These are phyloP conservation scores for Globisporangium nunn DNA, from an alignment of 352 stramenopile genomes.

Conservation along the genomic window DNA sequence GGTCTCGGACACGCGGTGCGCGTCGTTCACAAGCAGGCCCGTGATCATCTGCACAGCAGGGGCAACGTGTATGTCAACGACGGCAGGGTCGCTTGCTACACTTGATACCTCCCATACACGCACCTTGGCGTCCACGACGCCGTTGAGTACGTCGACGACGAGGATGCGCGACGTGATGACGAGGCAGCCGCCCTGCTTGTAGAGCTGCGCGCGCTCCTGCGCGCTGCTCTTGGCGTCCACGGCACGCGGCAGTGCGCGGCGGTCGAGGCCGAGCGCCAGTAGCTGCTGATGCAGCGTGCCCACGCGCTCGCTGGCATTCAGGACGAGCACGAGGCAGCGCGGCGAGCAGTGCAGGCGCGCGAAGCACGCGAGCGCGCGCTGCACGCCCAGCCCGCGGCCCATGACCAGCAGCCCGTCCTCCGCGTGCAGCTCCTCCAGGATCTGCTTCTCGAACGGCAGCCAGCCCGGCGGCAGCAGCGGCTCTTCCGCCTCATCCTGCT, in stretches of 20 bases:
- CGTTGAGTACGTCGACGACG: conserved; percentile 95
- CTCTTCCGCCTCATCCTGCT: background rate
- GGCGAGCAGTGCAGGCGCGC: conserved; percentile 86
- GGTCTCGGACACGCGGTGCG: conserved; percentile 90
- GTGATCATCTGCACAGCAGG: conserved; percentile 57
- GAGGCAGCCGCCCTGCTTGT: conserved; percentile 89
- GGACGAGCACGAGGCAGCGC: conserved; percentile 85
- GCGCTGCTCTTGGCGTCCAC: conserved; percentile 72
- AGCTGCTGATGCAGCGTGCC: conserved; percentile 69
- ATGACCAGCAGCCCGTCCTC: conserved; percentile 91
- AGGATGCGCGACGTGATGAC: conserved; percentile 96
- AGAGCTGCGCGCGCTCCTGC: conserved; percentile 80
- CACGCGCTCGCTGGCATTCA: conserved; percentile 90
- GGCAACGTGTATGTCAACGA: background rate
- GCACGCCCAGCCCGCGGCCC: conserved; percentile 87
- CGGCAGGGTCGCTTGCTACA: background rate
- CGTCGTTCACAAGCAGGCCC: conserved; percentile 91
- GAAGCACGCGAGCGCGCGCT: conserved; percentile 86
- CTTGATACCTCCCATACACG: conserved; percentile 4
- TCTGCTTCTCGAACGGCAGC: conserved; percentile 67
- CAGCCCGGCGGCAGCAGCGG: conserved; percentile 31
- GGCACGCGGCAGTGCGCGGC: conserved; percentile 64
- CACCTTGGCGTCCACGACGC: conserved; percentile 46
- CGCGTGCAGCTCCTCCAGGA: conserved; percentile 61
- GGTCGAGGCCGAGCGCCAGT: conserved; percentile 83